A percentile compares a stretch with the other conserved stretches of the same genome.
Evolutionary conservation across 306 rosid species (phyloP).

Genomic region (Sophora flavescens): DNA sequence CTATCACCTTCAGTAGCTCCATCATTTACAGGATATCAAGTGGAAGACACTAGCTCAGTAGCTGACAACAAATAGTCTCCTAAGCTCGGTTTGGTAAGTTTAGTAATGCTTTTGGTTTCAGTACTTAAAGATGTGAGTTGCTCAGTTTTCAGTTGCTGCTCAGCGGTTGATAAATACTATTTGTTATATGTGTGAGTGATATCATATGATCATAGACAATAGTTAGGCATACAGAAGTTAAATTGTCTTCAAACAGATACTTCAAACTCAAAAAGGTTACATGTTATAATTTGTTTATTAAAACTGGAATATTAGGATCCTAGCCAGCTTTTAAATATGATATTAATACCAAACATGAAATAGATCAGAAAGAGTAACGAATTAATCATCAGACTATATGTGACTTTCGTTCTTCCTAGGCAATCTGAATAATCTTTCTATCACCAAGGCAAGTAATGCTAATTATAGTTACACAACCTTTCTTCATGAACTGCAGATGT

Average conservation of each 20-base stretch:
- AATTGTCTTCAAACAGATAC: background rate
- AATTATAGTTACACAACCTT: slow-evolving; percentile 26
- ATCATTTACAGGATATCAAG: background rate
- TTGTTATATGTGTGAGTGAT: background rate
- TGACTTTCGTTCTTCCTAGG: slow-evolving; percentile 21
- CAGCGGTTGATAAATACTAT: background rate
- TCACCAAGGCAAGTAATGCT: background rate
- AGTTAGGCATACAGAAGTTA: background rate
- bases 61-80: slow-evolving; percentile 6
- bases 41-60: background rate
- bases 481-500: slow-evolving; percentile 9
- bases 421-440: slow-evolving; percentile 16
- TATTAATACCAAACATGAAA: background rate
- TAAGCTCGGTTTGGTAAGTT: slow-evolving; percentile 2
- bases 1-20: background rate
- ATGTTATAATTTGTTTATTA: background rate
- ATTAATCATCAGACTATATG: slow-evolving; percentile 15
- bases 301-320: slow-evolving; percentile 23
- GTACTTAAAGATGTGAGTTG: background rate
- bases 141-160: background rate
- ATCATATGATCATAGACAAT: background rate
- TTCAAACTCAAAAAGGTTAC: background rate
- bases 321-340: background rate
- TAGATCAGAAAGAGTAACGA: background rate
- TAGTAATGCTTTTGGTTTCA: slow-evolving; percentile 21